phyloP scores from a whole-genome alignment of 2,329 filamentous ascomycete species.

The Pseudopyrenochaeta lycopersici region DNA sequence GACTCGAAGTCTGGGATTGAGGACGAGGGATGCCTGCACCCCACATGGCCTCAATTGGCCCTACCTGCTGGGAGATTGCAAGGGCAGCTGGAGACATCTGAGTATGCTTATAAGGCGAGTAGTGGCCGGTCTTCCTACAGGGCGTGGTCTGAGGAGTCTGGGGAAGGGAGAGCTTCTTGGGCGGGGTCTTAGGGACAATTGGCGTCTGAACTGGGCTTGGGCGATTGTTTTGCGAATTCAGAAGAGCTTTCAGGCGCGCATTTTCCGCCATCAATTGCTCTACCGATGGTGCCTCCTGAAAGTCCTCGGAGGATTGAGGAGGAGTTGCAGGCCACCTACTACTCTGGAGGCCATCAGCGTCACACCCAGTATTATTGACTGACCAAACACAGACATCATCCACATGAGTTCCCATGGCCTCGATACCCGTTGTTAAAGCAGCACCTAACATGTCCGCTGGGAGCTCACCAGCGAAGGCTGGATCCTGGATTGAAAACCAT shows the following conservation, averaged over 20 bases:
- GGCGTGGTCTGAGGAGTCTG: background rate
- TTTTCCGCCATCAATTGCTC: slow-evolving; percentile 4
- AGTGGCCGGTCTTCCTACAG: background rate
- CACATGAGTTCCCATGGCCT: background rate
- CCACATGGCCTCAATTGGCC: slow-evolving; percentile 16
- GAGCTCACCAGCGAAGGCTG: background rate
- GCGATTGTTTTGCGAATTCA: background rate
- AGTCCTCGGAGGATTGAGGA: background rate
- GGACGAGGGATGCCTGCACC: background rate
- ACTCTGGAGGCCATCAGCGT: background rate
- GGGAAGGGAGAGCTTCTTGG: background rate
- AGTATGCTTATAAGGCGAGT: background rate
- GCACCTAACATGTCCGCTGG: background rate
- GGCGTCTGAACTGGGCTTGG: background rate
- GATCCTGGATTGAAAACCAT: background rate
- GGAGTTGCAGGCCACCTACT: background rate
- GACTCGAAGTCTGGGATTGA: slow-evolving; percentile 6
- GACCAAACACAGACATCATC: background rate
- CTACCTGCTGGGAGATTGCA: background rate
- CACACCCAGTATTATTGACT: background rate
- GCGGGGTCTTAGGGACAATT: background rate
- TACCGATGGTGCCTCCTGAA: background rate
- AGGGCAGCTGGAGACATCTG: background rate
- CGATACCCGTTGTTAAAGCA: background rate
- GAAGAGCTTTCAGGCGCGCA: slow-evolving; percentile 6